These are phyloP conservation scores for Neospermospora avenae DNA, from an alignment of 2,329 filamentous ascomycete genomes.

Conservation along the genomic window DNA sequence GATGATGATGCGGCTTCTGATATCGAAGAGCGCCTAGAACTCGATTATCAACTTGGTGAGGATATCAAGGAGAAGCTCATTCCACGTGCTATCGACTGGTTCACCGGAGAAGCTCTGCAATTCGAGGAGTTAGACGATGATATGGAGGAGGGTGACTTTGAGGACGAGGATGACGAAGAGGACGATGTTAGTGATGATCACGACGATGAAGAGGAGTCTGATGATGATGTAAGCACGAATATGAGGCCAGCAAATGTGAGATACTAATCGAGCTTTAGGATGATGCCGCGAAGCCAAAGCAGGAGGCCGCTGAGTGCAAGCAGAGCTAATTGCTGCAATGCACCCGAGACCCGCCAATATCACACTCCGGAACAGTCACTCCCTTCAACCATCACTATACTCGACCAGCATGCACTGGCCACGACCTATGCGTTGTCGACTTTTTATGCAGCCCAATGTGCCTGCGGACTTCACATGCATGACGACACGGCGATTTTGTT, in stretches of 20 bases:
- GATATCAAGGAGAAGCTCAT: slow-evolving; percentile 99
- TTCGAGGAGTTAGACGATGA: slow-evolving; percentile 92
- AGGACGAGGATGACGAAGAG: slow-evolving; percentile 85
- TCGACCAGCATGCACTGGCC: slow-evolving; percentile 6
- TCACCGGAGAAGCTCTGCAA: slow-evolving; percentile 94
- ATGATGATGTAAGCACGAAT: slow-evolving; percentile 65
- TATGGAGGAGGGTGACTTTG: slow-evolving; percentile 75
- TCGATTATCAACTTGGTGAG: slow-evolving; percentile 98
- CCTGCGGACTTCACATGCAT: slow-evolving; percentile 17
- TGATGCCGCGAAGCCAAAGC: slow-evolving; percentile 84
- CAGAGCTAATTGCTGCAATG: slow-evolving; percentile 65
- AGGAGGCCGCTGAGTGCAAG: slow-evolving; percentile 94
- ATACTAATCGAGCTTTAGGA: slow-evolving; percentile 54
- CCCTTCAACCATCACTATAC: slow-evolving; percentile 3
- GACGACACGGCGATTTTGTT: slow-evolving; percentile 14
- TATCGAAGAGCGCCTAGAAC: slow-evolving; percentile 95
- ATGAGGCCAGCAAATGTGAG: slow-evolving; percentile 9
- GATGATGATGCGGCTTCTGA: slow-evolving; percentile 75
- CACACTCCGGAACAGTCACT: slow-evolving; percentile 8
- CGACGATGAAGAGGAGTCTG: slow-evolving; percentile 72
- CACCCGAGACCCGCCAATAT: neutral
- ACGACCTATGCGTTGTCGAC: slow-evolving; percentile 15
- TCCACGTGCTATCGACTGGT: slow-evolving; percentile 97
- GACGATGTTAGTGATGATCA: slow-evolving; percentile 80
- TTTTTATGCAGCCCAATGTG: slow-evolving; percentile 11